Evolutionary conservation across 768 basidiomycete genomes (phyloP), one percentile per base, ranked within the genome.

Genomic region (Tylopilus vinaceipallidus): DNA sequence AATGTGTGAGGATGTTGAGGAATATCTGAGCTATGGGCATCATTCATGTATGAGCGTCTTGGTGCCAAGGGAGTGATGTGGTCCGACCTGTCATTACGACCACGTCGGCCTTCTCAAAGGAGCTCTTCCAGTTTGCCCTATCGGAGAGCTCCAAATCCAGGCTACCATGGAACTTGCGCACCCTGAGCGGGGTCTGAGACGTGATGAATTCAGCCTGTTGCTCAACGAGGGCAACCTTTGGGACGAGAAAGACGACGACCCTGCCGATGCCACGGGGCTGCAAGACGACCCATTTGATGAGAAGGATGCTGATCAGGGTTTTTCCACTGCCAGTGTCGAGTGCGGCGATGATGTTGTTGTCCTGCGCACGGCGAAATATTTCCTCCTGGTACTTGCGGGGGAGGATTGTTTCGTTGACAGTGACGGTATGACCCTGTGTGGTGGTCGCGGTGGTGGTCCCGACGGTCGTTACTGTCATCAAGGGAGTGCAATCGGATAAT

Each of bases 171-270:
- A 90, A 77, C 59, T 83, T 83, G 24, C 75, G 69, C 19, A 92
- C 84, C 33, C 79, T 80, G 36, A 92, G 63, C 0, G 84, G 74
- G 1, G 86, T 86, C 53, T 88, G 75, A 53, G 77, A 71, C 12
- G 74, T 61, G 47, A 92, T 78, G 55, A 84, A 89, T 20, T 78
- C 72, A 19, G 77, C 80, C 62, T 93, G 90, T 62, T 95, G 93
- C 55, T 87, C 81, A 19, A 94, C 93, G 14, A 95, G 78, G 3
- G 89, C 77, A 4, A 92, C 90, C 56, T 86, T 86, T 0, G 93
- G 93, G 3, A 91, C 91, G 29, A 95, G 76, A 61, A 94, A 94
- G 10, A 92, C 76, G 55, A 84, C 76, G 40, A 80, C 76, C 65
- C 88, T 89, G 45, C 75, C 76, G 35, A 68, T 57, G 2, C 77